These are phyloP conservation scores for Phaffomyces antillensis DNA, from an alignment of 805 yeast species.

Conservation along the genomic window DNA sequence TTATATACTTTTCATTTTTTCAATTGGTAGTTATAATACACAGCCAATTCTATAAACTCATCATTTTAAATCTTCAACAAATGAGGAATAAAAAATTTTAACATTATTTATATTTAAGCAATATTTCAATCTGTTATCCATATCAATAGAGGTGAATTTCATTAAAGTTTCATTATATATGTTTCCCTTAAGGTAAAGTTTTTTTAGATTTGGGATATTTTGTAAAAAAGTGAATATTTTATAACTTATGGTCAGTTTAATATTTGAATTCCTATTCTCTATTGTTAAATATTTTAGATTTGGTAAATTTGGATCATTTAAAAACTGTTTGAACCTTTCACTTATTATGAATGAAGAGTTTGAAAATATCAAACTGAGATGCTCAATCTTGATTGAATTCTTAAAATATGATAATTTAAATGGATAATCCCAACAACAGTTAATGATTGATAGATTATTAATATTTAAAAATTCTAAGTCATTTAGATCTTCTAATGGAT, in stretches of 20 bases:
- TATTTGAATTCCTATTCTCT: conserved; percentile 19
- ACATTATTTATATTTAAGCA: conserved; percentile 25
- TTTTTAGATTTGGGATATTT: conserved; percentile 26
- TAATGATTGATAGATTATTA: conserved; percentile 25
- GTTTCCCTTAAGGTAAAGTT: conserved; percentile 25
- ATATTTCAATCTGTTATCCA: conserved; percentile 21
- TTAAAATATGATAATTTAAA: conserved; percentile 33
- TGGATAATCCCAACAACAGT: conserved; percentile 56
- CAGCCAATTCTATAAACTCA: no score
- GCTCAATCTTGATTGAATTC: conserved; percentile 15
- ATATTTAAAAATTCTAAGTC: conserved; percentile 17
- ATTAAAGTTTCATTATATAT: conserved; percentile 28
- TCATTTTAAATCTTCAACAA: conserved; percentile 9
- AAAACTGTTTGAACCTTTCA: conserved; percentile 28
- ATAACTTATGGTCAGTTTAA: conserved; percentile 27
- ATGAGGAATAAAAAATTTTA: conserved; percentile 28
- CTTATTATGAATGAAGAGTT: conserved; percentile 27
- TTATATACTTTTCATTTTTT: not conserved
- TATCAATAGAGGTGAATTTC: conserved; percentile 22
- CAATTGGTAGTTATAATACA: no score
- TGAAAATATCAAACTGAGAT: conserved; percentile 22
- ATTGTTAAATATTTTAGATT: conserved; percentile 22
- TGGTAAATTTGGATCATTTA: conserved; percentile 23
- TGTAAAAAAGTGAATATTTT: conserved; percentile 25
- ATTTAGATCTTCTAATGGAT: conserved; percentile 23